Evolutionary conservation across 2,329 filamentous ascomycete species (phyloP), one percentile per base, ranked within the genome.

Genomic region (Aspergillus phoenicis): DNA sequence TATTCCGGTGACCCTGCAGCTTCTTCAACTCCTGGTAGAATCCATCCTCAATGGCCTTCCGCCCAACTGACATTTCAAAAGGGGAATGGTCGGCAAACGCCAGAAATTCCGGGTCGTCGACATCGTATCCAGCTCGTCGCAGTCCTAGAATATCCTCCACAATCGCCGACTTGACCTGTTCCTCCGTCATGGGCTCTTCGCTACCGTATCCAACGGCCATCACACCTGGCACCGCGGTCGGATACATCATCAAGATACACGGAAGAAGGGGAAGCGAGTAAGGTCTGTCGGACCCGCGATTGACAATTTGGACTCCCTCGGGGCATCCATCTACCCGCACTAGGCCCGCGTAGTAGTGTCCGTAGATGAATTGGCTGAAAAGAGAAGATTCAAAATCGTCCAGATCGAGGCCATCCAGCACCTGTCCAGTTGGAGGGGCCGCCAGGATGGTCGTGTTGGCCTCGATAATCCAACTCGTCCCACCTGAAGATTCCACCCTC

Each of bases 361-460:
- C 57, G 26, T 33, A 33, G 2, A 41, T 11, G 33, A 65, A 76
- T 62, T 75, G 72, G 59, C 60, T 55, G 61, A 80, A 78, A 28
- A 78, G 64, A 2, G n/a, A 38, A 2, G 47, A 39, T 52, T 80
- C 77, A 4, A 54, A 52, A 0, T 60, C 51, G 56, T 73, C 71
- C 2, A 79, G 66, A 59, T 75, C 71, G 48, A 78, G 75, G 3
- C 33, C 49, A 2, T 58, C 8, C 13, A 79, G 64, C 57, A 75
- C 75, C 11, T 70, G 64, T 5, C 72, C 59, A 7, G 66, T 73
- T 0, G 78, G 78, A 17, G 77, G 71, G n/a, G 75, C 70, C 5
- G 78, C 68, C 36, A 80, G 59, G 10, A 80, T 69, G 5, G 80
- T 67, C 38, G 71, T 71, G 55, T 72, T 71, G 17, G 76, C 76